Conservation (phyloP, 192 early-diverging fungal genomes). For the Oehlia diaphana region DNA sequence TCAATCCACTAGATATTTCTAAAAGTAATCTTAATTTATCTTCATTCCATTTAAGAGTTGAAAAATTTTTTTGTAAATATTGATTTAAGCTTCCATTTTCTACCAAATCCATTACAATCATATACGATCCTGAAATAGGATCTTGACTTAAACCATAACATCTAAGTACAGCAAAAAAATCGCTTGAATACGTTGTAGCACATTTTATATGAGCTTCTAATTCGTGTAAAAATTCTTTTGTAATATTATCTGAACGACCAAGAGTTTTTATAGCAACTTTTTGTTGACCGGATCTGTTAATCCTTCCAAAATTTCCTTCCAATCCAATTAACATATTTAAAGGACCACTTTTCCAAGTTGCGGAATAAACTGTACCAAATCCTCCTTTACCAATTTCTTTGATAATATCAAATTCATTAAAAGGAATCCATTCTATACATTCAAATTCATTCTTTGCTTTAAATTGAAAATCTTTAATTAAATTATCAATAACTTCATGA, state of each 20-base stretch:
- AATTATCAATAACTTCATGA: too few species aligned
- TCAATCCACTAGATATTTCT: conserved; percentile 39
- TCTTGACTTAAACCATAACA: conserved; percentile 19
- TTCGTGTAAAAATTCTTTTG: not conserved
- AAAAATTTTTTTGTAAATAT: conserved; percentile 36
- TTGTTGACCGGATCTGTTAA: too few species aligned
- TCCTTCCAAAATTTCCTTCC: not conserved
- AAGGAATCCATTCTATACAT: conserved; percentile 17
- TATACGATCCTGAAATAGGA: conserved; percentile 33
- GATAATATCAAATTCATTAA: conserved; percentile 14
- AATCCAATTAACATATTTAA: not conserved
- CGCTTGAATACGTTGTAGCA: not conserved
- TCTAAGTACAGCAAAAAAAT: not conserved
- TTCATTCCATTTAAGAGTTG: conserved; percentile 24
- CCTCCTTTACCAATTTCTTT: not conserved
- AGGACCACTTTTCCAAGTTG: conserved; percentile 5
- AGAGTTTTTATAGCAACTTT: not conserved
- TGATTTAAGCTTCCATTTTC: conserved; percentile 36
- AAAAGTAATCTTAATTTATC: conserved; percentile 36
- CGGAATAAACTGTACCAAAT: not conserved
- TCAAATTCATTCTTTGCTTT: not conserved
- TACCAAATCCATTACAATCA: conserved; percentile 39
- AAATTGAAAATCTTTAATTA: not conserved
- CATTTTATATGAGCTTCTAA: not conserved
- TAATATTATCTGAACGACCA: not conserved